Evolutionary conservation across 2,329 filamentous ascomycete species (phyloP).

Genomic region (Diaporthe australafricana): DNA sequence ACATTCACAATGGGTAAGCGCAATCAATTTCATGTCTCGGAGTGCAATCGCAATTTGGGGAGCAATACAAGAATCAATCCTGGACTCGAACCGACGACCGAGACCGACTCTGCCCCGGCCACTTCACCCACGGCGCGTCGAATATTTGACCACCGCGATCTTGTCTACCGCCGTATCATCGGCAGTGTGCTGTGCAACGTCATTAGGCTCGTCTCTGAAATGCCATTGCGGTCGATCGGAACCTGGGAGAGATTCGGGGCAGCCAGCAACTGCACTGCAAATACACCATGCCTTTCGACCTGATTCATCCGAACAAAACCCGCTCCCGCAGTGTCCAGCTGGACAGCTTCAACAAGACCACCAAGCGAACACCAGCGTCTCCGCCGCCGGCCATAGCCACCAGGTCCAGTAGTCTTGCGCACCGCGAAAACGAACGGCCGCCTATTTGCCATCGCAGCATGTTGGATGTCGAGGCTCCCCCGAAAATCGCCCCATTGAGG

Average conservation of each 20-base stretch:
- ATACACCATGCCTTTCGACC: slow-evolving; percentile 52
- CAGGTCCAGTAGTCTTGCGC: slow-evolving; percentile 50
- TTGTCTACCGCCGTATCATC: neutral
- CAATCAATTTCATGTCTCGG: slow-evolving; percentile 9
- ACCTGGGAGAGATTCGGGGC: slow-evolving; percentile 56
- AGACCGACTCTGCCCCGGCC: neutral
- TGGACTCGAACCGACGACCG: slow-evolving; percentile 26
- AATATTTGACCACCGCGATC: neutral
- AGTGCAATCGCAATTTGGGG: slow-evolving; percentile 12
- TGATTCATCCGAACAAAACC: slow-evolving; percentile 56
- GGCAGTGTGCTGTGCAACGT: neutral
- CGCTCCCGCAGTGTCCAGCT: slow-evolving; percentile 63
- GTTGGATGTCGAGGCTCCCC: slow-evolving; percentile 63
- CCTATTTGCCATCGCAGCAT: slow-evolving; percentile 61
- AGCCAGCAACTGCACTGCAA: slow-evolving; percentile 50
- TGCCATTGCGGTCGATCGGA: neutral
- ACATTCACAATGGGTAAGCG: slow-evolving; percentile 39
- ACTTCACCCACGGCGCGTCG: slow-evolving; percentile 8
- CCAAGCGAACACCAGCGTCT: slow-evolving; percentile 35
- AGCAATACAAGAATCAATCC: slow-evolving; percentile 35
- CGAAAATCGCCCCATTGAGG: slow-evolving; percentile 56
- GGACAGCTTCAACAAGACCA: slow-evolving; percentile 48
- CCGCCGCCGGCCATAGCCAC: slow-evolving; percentile 44
- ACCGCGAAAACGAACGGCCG: slow-evolving; percentile 48
- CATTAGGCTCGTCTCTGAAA: neutral